Evolutionary conservation across 805 yeast genomes (phyloP).

Genomic region (Debaryomyces castellii): DNA sequence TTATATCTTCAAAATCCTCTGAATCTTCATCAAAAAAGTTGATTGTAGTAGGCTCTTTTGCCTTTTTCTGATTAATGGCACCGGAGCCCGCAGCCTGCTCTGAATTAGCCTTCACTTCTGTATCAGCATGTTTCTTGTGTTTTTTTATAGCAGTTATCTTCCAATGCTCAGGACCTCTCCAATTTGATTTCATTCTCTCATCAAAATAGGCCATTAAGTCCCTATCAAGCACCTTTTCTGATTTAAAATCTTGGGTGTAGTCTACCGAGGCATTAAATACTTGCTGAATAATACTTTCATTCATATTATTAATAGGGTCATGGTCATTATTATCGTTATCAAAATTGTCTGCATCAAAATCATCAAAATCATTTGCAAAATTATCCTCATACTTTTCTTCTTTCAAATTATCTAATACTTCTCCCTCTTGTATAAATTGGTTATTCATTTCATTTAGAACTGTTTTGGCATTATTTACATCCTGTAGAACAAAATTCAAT

Average conservation of each 20-base stretch:
- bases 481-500: constrained; percentile 57
- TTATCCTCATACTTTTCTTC: constrained; percentile 4
- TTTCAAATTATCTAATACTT: constrained; percentile 9
- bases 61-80: constrained; percentile 2
- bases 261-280: constrained; percentile 3
- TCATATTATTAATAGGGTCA: constrained; percentile 8
- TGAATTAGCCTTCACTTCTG: not conserved
- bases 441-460: constrained; percentile 41
- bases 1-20: constrained; percentile 27
- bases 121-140: constrained; percentile 23
- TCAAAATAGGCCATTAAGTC: constrained; percentile 83
- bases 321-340: constrained; percentile 25
- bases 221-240: constrained; percentile 35
- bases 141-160: constrained; percentile 64
- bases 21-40: constrained; percentile 33
- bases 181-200: constrained; percentile 61
- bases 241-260: not conserved
- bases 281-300: constrained; percentile 6
- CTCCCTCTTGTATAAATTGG: constrained; percentile 18
- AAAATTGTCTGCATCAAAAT: constrained; percentile 12
- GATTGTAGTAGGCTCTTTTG: constrained; percentile 20
- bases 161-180: constrained; percentile 96
- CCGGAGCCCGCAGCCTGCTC: not conserved
- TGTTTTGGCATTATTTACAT: constrained; percentile 51
- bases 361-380: constrained; percentile 23